These are phyloP conservation scores for Leucogyrophana mollusca DNA, from an alignment of 768 basidiomycete species.

Conservation along the genomic window DNA sequence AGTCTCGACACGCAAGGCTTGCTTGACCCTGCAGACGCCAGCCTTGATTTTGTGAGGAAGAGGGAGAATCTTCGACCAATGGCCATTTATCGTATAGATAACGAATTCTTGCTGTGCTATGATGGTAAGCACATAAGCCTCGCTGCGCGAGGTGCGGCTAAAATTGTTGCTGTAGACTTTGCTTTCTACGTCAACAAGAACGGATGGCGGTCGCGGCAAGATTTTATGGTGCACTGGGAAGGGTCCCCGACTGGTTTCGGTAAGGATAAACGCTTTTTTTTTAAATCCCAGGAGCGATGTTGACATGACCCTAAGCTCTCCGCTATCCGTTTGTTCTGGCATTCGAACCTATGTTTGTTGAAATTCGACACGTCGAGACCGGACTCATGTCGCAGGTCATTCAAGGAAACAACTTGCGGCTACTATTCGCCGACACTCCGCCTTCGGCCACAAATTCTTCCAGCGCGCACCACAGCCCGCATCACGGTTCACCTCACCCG, in stretches of 20 bases:
- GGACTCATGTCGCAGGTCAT: constrained; percentile 93
- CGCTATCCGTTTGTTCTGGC: constrained; percentile 97
- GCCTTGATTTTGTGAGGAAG: constrained; percentile 91
- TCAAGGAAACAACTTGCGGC: constrained; percentile 84
- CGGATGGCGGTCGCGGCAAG: constrained; percentile 84
- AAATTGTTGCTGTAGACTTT: constrained; percentile 69
- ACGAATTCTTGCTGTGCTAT: constrained; percentile 96
- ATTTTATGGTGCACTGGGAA: constrained; percentile 98
- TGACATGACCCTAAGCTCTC: constrained; percentile 54
- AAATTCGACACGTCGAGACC: constrained; percentile 93
- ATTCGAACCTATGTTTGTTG: constrained; percentile 95
- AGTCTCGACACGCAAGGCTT: constrained; percentile 95
- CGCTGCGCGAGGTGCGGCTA: constrained; percentile 1
- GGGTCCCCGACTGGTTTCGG: constrained; percentile 93
- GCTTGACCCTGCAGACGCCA: constrained; percentile 88
- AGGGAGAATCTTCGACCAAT: constrained; percentile 87
- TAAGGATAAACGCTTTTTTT: constrained; percentile 40
- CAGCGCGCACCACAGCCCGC: constrained; percentile 34
- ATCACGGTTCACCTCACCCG: constrained; percentile 23
- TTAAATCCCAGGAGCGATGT: background rate
- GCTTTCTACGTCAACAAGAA: constrained; percentile 99
- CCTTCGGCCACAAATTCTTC: constrained; percentile 74
- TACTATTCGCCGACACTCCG: constrained; percentile 92
- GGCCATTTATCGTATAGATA: constrained; percentile 95
- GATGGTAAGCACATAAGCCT: constrained; percentile 65